Percentiles rank a stretch among this genome's conserved stretches.
phyloP scores from a whole-genome alignment of 1,139 yeast genomes.

The Candida sp. region DNA sequence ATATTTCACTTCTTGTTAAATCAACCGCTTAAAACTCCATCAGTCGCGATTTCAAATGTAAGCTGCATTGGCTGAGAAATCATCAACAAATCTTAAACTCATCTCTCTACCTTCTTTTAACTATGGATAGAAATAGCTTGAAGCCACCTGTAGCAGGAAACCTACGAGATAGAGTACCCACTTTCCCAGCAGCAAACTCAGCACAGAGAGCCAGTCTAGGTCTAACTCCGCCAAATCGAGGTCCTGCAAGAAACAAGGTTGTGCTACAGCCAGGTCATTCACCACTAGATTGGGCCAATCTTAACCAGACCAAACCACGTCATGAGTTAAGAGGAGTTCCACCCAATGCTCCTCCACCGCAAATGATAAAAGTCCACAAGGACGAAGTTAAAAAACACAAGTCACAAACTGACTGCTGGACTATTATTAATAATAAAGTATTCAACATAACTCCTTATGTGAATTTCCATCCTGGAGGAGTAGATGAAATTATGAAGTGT shows the following conservation, averaged over 20 bases:
- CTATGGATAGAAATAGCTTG: not conserved
- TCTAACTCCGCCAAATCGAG: conserved; percentile 10
- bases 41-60: no score
- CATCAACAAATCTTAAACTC: no score
- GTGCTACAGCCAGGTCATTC: conserved; percentile 76
- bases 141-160: not conserved
- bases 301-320: conserved; percentile 33
- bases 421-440: conserved; percentile 74
- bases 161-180: not conserved
- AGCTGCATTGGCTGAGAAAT: no score
- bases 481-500: conserved; percentile 67
- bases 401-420: conserved; percentile 74
- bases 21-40: no score
- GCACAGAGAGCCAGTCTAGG: conserved; percentile 28
- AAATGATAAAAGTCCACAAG: conserved; percentile 48
- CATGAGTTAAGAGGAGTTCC: conserved; percentile 37
- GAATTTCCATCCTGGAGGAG: conserved; percentile 93
- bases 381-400: conserved; percentile 63
- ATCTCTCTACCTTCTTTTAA: no score
- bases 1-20: no score
- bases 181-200: conserved; percentile 39
- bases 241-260: conserved; percentile 48
- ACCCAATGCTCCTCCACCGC: conserved; percentile 40
- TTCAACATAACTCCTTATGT: conserved; percentile 83
- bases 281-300: conserved; percentile 81